Base-by-base conservation (phyloP, 2,329 filamentous ascomycete genomes). In the Neofusicoccum sp. region DNA sequence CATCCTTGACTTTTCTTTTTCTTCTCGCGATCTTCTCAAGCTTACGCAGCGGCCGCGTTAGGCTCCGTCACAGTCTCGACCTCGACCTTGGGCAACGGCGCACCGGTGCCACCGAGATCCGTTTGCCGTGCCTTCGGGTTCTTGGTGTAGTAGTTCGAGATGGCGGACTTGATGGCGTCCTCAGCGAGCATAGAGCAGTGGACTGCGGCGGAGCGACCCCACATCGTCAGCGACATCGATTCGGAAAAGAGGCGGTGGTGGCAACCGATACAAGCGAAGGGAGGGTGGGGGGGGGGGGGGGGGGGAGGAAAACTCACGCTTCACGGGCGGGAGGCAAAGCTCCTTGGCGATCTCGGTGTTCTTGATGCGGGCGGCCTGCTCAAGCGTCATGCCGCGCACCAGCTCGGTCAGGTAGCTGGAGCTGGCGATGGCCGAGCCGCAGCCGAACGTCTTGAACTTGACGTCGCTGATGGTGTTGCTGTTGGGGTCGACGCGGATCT, bases 291-390 rank as follows among this genome's bases (percentile, higher is more conserved):
- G 12, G 11, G 16, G 58, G 31, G 33, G n/a, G 11, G 16, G 6
- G 47, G 3, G 6, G 28, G n/a, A 47, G 36, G 6, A 49, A 48
- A 50, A 87, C 89, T 79, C 81, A 93, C 91, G 79, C 82, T 96
- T 96, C 56, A 96, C 92, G 66, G 92, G 92, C 39, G 92, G 92
- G 73, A 95, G 79, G 74, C 92, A 95, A 63, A 97, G 83, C 81
- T 99, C 96, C 83, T 96, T 96, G 41, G 95, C 95, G 75, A 99
- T 99, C 80, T 99, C 93, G 3, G 94, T 97, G 80, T 99, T 99
- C 82, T 92, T 90, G 71, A 99, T 91, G 80, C 90, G 89, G 61
- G 89, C 88, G 37, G 96, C 95, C 77, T 99, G 92, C 71, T 99
- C 95, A 68, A 99, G 80, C 12, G 90, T 96, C 94, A 98, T 99